Evolutionary conservation across 345 rosid genomes (phyloP).

Genomic region (Eucalyptus erythrocorys): DNA sequence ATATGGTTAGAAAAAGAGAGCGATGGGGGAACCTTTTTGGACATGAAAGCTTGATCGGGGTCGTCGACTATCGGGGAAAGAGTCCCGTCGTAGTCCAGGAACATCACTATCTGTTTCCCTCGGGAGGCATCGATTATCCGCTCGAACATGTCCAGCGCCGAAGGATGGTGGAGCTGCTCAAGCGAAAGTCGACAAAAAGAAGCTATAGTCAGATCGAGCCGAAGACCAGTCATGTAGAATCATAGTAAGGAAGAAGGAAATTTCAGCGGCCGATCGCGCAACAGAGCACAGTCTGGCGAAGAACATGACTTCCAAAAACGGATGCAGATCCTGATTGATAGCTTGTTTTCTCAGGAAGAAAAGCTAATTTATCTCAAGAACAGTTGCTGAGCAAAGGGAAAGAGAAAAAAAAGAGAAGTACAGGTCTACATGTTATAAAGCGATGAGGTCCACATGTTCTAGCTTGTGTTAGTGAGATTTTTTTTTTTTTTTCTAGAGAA

Average conservation of each 20-base stretch:
- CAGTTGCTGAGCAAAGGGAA: background rate
- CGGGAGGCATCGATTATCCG: constrained; percentile 46
- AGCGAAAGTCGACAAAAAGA: background rate
- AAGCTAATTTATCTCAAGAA: background rate
- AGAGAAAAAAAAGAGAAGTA: background rate
- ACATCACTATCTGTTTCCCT: constrained; percentile 90
- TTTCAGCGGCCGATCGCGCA: background rate
- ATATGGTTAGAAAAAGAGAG: background rate
- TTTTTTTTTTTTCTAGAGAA: background rate
- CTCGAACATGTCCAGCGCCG: constrained; percentile 70
- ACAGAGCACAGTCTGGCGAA: background rate
- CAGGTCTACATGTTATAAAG: background rate
- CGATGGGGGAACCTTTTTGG: constrained; percentile 37
- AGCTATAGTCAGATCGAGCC: background rate
- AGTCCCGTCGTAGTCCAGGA: constrained; percentile 91
- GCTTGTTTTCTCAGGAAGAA: background rate
- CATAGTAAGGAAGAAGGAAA: background rate
- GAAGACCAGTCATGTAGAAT: background rate
- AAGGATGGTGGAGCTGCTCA: constrained; percentile 58
- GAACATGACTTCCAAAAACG: background rate
- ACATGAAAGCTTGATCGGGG: constrained; percentile 94
- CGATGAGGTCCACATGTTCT: background rate
- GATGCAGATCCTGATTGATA: background rate
- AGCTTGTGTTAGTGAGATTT: background rate
- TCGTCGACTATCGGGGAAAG: constrained; percentile 92